Conservation (phyloP, 2,329 filamentous ascomycete species). For the Sporothrix pallida region DNA sequence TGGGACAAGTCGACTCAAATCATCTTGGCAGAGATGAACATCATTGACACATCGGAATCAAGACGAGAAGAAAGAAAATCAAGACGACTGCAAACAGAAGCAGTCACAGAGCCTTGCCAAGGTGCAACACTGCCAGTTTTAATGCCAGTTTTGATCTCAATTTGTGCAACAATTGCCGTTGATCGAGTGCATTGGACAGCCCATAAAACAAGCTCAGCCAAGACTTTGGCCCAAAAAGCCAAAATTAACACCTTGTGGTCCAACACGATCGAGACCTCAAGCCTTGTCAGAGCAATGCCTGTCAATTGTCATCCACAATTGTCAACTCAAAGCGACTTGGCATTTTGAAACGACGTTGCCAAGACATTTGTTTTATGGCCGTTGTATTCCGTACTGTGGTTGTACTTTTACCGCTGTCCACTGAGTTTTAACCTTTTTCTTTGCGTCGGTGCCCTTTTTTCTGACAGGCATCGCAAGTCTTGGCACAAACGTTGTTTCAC, state of each 20-base stretch:
- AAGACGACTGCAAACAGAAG: neutral
- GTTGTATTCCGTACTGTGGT: neutral
- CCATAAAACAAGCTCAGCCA: conserved; percentile 17
- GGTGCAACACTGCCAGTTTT: neutral
- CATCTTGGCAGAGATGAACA: neutral
- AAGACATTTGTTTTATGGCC: conserved; percentile 20
- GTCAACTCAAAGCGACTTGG: neutral
- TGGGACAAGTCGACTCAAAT: neutral
- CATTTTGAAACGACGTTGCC: conserved; percentile 7
- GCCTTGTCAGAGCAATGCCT: neutral
- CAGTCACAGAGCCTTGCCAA: conserved; percentile 14
- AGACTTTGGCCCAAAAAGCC: neutral
- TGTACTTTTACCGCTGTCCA: neutral
- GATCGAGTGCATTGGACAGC: neutral
- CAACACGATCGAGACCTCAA: neutral
- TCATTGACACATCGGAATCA: too few relatives aligned
- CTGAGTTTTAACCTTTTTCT: neutral
- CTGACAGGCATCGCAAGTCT: conserved; percentile 4
- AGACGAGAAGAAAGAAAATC: neutral
- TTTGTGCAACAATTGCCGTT: neutral
- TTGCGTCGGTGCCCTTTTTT: neutral
- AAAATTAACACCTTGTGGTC: neutral
- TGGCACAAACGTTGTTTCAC: conserved; percentile 26
- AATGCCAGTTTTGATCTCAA: neutral
- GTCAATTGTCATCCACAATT: neutral